phyloP scores from a whole-genome alignment of 108 stramenopile species.

The Skeletonema grethae region DNA sequence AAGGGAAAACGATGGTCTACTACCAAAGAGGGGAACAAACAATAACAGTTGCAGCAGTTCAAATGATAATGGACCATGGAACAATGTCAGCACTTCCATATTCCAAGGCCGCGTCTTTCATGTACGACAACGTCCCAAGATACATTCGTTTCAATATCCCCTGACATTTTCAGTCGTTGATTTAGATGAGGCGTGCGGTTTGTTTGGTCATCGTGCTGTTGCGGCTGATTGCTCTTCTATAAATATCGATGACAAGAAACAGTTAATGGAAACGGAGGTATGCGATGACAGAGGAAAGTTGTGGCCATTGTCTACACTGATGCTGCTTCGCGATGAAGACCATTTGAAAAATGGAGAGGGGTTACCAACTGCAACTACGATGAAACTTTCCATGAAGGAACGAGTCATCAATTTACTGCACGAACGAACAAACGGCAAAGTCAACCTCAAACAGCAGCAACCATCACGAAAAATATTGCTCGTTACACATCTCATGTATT shows the following conservation, averaged over 20 bases:
- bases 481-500: constrained; percentile 79
- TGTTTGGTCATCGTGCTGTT: constrained; percentile 47
- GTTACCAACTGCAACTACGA: constrained; percentile 3
- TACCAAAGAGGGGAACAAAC: background rate
- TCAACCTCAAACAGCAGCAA: constrained; percentile 20
- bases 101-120: constrained; percentile 72
- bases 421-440: constrained; percentile 58
- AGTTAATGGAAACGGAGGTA: background rate
- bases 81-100: constrained; percentile 29
- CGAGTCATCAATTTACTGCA: constrained; percentile 57
- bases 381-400: constrained; percentile 40
- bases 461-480: constrained; percentile 53
- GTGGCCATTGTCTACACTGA: constrained; percentile 65
- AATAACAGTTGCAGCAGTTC: background rate
- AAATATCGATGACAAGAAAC: background rate
- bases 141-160: constrained; percentile 86
- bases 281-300: constrained; percentile 16
- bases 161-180: constrained; percentile 85
- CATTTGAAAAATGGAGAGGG: constrained; percentile 85
- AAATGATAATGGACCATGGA: constrained; percentile 17
- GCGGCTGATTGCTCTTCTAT: background rate
- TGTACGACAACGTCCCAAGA: constrained; percentile 61
- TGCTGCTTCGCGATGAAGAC: constrained; percentile 55
- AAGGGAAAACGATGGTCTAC: background rate
- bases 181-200: constrained; percentile 61